Base-by-base conservation (phyloP, 106 monocot species). In the Allium fistulosum region DNA sequence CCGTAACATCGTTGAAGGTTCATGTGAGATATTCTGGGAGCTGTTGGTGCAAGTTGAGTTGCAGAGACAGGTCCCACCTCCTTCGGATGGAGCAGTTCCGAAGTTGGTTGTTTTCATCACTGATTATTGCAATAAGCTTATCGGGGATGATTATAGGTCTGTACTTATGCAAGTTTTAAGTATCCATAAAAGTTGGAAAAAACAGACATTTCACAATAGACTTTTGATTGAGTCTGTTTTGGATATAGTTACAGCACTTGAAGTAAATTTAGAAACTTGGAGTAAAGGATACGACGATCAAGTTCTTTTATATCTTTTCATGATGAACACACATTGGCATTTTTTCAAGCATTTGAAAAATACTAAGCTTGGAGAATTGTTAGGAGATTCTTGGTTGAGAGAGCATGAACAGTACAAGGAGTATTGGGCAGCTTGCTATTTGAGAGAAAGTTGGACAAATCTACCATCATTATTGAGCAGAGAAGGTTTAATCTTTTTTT, bases 11-110 rank as follows among this genome's bases (percentile, higher is more conserved):
- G 76, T 97, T 17, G 84, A 92, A 9, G 92, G 96, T 14, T 88
- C 92, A 5, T 88, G 86, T 37, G 96, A 91, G 65, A 92, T 97
- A 58, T 97, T 97, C 77, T 83, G 88, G 83, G 96, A 97, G 72
- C 78, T 97, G 48, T 49, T 92, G 64, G 79, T 82, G 26, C 96
- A 97, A 61, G 96, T 97, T 60, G 86, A 97, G 76, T 59, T 97
- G 60, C 96, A 97, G 72, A 70, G 88, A 61, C 59, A 59, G 7
- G 69, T 64, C 22, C 64, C 75, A 3, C 92, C 92, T 5, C 96
- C 96, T 1, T 8, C 77, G 7, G 83, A 84, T 66, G 96, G 85
- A 11, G 65, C 69, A 8, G 96, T 92, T 2, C 96, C 96, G 0
- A 82, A 76, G 62, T 77, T 92, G 0, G 88, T 92, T 46, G 84